Evolutionary conservation across 805 yeast species (phyloP), one percentile per base, ranked within the genome.

Genomic region (Kuraishia capsulata): DNA sequence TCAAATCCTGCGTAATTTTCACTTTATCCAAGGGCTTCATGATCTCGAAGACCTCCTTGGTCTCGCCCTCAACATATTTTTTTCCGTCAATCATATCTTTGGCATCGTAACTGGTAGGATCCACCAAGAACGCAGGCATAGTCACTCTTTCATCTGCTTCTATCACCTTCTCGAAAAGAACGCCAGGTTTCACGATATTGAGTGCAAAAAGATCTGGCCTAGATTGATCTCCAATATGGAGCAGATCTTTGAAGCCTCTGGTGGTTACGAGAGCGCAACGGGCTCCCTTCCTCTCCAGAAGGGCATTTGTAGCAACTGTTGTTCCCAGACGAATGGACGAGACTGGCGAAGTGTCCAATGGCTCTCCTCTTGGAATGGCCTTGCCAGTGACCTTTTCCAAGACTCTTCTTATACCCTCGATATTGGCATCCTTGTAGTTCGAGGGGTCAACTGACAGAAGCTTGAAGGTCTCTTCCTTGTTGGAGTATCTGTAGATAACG

Each of bases 261-360:
- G 97, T 85, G 2, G 95, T 87, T 3, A 89, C 59, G 42, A 90
- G 67, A 2, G 92, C 94, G 48, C 94, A 89, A 24, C 77, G 64
- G 41, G 88, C 94, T 37, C 97, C 97, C 53, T 88, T 88, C 44
- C 97, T 71, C 53, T 90, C 97, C 42, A 90, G 67, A 25, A 92
- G 69, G 2, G 97, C 96, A 61, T 90, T 90, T 4, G 97, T 90
- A 2, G 97, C 97, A 8, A 88, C 92, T 0, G 97, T 89, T 3
- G 97, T 88, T 3, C 97, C 97, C 83, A 89, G 79, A 40, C 95
- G 67, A 35, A 88, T 76, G 35, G 79, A 72, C 38, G 75, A 76
- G 26, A 87, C 82, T 3, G 60, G 59, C 3, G 77, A 67, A 1
- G 85, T 69, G 42, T 81, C 86, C 42, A 88, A 58, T 3, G 75